Conservation (phyloP, 139 green algal genomes). For the Chlorella vulgaris region DNA sequence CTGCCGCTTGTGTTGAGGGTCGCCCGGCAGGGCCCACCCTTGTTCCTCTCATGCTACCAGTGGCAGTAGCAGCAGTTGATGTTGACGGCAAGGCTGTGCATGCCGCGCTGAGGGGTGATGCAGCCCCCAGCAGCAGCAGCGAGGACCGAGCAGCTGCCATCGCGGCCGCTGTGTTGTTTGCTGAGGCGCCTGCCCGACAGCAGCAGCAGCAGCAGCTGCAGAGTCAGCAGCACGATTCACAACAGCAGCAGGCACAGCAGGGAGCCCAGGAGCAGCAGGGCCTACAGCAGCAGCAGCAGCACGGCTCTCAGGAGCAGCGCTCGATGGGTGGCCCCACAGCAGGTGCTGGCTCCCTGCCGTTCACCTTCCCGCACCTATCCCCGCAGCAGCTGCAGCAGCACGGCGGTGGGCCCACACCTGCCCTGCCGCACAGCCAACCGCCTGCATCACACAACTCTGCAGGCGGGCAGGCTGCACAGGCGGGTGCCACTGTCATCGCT, state of each 20-base stretch:
- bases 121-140: slow-evolving; percentile 30
- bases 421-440: no score
- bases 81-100: not conserved
- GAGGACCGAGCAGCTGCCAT: not conserved
- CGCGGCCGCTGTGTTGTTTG: not conserved
- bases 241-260: not conserved
- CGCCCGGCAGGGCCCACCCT: no score
- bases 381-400: no score
- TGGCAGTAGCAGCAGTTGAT: not conserved
- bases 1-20: no score
- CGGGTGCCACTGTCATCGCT: not conserved
- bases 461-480: not conserved
- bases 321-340: no score
- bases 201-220: not conserved
- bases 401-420: no score
- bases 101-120: slow-evolving; percentile 18
- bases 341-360: no score
- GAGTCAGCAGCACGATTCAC: not conserved
- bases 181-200: not conserved
- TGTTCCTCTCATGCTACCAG: no score
- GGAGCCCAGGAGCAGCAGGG: not conserved
- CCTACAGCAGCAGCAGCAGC: not conserved
- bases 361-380: no score
- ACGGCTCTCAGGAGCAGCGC: no score
- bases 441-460: no score